Conservation (phyloP, 2,329 filamentous ascomycete species). For the Xylaria sp. region DNA sequence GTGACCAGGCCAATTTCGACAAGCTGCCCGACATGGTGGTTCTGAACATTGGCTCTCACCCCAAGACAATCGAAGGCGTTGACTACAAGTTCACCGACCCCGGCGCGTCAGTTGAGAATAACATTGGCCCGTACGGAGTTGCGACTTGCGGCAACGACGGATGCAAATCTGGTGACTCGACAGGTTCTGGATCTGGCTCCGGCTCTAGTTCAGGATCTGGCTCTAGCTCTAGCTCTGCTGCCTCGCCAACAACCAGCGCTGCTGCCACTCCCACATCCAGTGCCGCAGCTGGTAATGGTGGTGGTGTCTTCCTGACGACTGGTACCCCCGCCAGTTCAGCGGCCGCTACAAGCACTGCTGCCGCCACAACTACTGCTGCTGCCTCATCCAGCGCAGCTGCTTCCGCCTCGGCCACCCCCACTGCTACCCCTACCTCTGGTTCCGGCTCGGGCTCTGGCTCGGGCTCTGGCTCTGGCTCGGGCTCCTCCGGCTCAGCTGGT, state of each 20-base stretch:
- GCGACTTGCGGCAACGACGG: slow-evolving; percentile 48
- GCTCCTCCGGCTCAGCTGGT: slow-evolving; percentile 37
- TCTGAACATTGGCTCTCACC: slow-evolving; percentile 68
- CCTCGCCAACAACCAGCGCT: slow-evolving; percentile 29
- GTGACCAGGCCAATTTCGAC: slow-evolving; percentile 63
- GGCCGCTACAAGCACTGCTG: slow-evolving; percentile 18
- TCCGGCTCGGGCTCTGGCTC: slow-evolving; percentile 37
- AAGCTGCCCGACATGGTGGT: slow-evolving; percentile 79
- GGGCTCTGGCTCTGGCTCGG: slow-evolving; percentile 38
- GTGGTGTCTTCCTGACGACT: slow-evolving; percentile 42
- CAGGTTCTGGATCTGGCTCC: slow-evolving; percentile 37
- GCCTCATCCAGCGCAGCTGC: slow-evolving; percentile 33
- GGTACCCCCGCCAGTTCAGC: slow-evolving; percentile 24
- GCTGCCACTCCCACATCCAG: slow-evolving; percentile 38
- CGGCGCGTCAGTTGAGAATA: slow-evolving; percentile 65
- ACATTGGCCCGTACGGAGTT: slow-evolving; percentile 51
- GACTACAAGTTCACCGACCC: slow-evolving; percentile 77
- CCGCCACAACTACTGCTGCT: slow-evolving; percentile 31
- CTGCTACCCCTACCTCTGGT: slow-evolving; percentile 34
- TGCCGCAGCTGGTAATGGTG: slow-evolving; percentile 29
- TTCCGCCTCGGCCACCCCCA: slow-evolving; percentile 37
- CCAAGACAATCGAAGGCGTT: slow-evolving; percentile 51
- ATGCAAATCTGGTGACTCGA: slow-evolving; percentile 42
- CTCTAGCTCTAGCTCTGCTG: slow-evolving; percentile 37
- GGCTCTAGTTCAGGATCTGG: slow-evolving; percentile 33